phyloP scores from a whole-genome alignment of 225 moss, liverwort and hornwort genomes.

The Pseudisothecium myosuroides region DNA sequence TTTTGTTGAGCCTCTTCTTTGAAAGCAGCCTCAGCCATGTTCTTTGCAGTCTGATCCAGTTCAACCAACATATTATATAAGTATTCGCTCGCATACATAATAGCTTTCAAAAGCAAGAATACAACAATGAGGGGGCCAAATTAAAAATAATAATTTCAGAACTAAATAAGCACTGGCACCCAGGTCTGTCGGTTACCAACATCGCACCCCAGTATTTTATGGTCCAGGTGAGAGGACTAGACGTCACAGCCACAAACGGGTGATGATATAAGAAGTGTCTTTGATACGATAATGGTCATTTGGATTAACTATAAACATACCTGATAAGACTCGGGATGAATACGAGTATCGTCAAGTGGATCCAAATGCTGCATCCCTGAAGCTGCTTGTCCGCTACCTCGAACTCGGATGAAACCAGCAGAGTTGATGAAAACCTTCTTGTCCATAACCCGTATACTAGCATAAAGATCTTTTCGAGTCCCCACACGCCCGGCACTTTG shows the following conservation, averaged over 20 bases:
- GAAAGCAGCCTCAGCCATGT: constrained; percentile 90
- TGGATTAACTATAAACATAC: neutral
- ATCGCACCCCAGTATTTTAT: neutral
- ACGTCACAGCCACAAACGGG: neutral
- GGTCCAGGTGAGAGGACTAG: neutral
- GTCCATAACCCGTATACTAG: constrained; percentile 73
- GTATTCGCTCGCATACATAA: neutral
- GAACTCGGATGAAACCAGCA: constrained; percentile 92
- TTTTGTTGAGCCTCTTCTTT: constrained; percentile 73
- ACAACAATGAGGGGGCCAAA: neutral
- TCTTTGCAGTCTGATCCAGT: constrained; percentile 61
- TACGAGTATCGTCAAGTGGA: constrained; percentile 95
- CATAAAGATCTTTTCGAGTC: constrained; percentile 74
- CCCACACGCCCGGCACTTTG: constrained; percentile 88
- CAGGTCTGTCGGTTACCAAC: neutral
- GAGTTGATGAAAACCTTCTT: constrained; percentile 85
- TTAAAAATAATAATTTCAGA: neutral
- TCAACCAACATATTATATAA: neutral
- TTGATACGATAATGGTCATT: neutral
- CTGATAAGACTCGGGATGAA: constrained; percentile 95
- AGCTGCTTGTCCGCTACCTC: constrained; percentile 95
- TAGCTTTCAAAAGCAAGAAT: neutral
- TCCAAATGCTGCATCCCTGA: constrained; percentile 88
- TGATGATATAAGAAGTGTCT: neutral
- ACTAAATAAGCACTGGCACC: neutral